These are phyloP conservation scores for Agarophyton chilense DNA, from an alignment of 23 red algal genomes.

Conservation along the genomic window DNA sequence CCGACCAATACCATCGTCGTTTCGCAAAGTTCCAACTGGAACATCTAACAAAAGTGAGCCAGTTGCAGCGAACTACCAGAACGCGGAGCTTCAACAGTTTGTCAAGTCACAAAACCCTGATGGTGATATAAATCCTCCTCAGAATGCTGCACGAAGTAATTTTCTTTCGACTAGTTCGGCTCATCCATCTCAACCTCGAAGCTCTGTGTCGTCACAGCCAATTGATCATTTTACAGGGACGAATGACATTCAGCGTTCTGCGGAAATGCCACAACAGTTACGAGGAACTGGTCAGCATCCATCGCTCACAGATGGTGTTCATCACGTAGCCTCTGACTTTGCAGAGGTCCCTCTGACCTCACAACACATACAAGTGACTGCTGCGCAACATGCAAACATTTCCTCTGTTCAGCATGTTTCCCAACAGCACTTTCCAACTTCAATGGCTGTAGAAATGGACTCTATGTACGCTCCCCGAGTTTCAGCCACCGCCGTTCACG, in stretches of 20 bases:
- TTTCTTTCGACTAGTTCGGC: background rate
- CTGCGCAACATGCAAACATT: background rate
- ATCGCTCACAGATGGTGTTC: background rate
- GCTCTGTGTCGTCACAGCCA: background rate
- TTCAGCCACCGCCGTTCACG: background rate
- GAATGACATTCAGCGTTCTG: background rate
- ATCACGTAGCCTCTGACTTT: background rate
- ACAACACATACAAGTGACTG: background rate
- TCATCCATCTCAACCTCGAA: background rate
- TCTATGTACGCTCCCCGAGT: background rate
- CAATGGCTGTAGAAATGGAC: conserved; percentile 1
- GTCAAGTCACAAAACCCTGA: background rate
- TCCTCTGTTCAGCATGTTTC: background rate
- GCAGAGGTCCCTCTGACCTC: background rate
- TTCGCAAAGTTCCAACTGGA: background rate
- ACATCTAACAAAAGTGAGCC: background rate
- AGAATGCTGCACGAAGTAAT: no score
- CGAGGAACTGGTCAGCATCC: background rate
- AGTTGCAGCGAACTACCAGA: background rate
- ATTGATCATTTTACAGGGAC: background rate
- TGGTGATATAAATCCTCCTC: background rate
- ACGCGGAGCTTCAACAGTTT: background rate
- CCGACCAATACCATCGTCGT: background rate
- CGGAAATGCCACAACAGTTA: background rate
- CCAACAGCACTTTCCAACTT: background rate